phyloP scores from a whole-genome alignment of 805 yeast genomes.

The Candida coquimbonensis region DNA sequence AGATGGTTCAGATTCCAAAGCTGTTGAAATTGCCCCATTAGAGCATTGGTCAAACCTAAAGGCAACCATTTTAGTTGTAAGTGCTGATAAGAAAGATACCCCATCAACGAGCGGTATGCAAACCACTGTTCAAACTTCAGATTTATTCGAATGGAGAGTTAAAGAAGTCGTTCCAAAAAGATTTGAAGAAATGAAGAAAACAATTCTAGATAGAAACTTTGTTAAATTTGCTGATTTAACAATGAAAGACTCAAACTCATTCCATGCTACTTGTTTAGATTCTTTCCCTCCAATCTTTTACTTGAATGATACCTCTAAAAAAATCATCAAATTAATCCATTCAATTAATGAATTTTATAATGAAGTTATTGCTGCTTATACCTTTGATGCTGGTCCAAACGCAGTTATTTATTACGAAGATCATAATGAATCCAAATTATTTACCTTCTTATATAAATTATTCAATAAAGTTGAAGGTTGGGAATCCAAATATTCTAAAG shows the following conservation, averaged over 20 bases:
- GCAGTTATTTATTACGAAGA: slow-evolving; percentile 88
- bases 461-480: slow-evolving; percentile 65
- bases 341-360: slow-evolving; percentile 53
- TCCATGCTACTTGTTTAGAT: slow-evolving; percentile 97
- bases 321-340: slow-evolving; percentile 72
- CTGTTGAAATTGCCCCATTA: slow-evolving; percentile 82
- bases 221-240: slow-evolving; percentile 79
- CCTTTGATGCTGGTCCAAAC: slow-evolving; percentile 99
- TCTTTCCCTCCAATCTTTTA: slow-evolving; percentile 94
- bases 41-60: slow-evolving; percentile 90
- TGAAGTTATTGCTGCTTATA: slow-evolving; percentile 81
- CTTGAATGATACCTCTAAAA: slow-evolving; percentile 83
- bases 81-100: slow-evolving; percentile 90
- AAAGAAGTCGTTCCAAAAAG: slow-evolving; percentile 80
- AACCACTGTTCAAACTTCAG: slow-evolving; percentile 82
- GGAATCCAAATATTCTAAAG: slow-evolving; percentile 36
- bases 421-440: slow-evolving; percentile 64
- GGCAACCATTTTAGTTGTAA: slow-evolving; percentile 87
- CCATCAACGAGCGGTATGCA: slow-evolving; percentile 98
- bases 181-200: slow-evolving; percentile 70
- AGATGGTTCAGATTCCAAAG: slow-evolving; percentile 90
- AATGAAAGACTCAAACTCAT: slow-evolving; percentile 94
- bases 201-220: slow-evolving; percentile 74
- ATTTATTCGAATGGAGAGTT: slow-evolving; percentile 75
- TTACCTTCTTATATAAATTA: slow-evolving; percentile 59